Evolutionary conservation across 257 asterid species (phyloP), one percentile per base, ranked within the genome.

Genomic region (Solanum chilense): DNA sequence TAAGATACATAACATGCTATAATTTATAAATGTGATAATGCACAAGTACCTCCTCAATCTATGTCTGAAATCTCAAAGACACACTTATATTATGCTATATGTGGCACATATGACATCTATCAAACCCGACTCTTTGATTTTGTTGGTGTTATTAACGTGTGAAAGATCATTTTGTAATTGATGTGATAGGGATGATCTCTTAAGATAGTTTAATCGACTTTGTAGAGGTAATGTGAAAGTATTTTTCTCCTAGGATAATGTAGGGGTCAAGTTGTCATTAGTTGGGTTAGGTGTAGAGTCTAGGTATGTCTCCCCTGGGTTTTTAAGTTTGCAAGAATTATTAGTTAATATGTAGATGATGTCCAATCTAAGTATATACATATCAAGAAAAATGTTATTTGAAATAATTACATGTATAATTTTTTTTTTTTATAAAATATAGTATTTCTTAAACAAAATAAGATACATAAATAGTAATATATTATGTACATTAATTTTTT

Each of bases 1-100:
- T 39, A 1, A 39, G 0, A 39, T 39, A 39, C 41, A 39, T 39
- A 39, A 39, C 9, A 39, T 39, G 41, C 2, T 39, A 39, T 39
- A 39, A 35, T 35, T 35, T 5, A 33, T 33, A 33, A 33, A 33
- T 4, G 1, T 0, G 0, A 33, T 33, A 33, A 33, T 33, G 35
- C 35, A 33, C 1, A 33, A 33, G 0, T 33, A 33, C 1, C 0
- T 0, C 35, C 35, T 33, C 0, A 33, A 33, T 33, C 1, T 33
- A 0, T 33, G 35, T 33, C 0, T 5, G 35, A 3, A 33, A 33
- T 33, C 1, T 33, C 5, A 33, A 5, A 33, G 35, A 33, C 5
- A 33, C 35, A 33, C 5, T 33, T 33, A 33, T 33, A 33, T 4
- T 0, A 33, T 33, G 7, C 1, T 10, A 23, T 23, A 62, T 3